Conservation (phyloP, 2,329 filamentous ascomycete species). For the Stachybotrys elegans region DNA sequence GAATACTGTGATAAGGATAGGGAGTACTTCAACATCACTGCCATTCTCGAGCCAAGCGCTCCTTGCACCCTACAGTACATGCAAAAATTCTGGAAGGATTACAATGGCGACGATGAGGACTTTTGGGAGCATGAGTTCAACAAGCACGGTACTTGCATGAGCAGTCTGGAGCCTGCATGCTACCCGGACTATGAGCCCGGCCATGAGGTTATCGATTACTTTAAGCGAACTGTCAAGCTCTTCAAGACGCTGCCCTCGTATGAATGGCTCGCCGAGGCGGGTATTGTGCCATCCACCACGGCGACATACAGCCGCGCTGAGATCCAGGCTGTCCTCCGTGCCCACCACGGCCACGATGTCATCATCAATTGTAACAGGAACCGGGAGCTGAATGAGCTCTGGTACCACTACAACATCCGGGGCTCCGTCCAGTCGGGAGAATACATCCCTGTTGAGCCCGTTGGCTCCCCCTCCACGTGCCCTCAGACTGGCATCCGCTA, state of each 20-base stretch:
- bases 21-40: constrained; percentile 59
- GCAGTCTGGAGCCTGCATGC: constrained; percentile 62
- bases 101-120: constrained; percentile 55
- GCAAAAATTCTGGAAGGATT: constrained; percentile 67
- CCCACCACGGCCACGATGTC: constrained; percentile 47
- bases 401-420: constrained; percentile 59
- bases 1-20: constrained; percentile 59
- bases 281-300: constrained; percentile 48
- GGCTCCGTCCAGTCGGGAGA: constrained; percentile 55
- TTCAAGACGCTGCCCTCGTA: constrained; percentile 66
- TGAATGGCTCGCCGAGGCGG: constrained; percentile 54
- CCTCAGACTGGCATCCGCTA: constrained; percentile 35
- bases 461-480: constrained; percentile 54
- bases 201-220: constrained; percentile 65
- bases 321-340: constrained; percentile 54
- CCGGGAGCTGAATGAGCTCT: constrained; percentile 45
- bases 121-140: constrained; percentile 74
- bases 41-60: constrained; percentile 51
- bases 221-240: constrained; percentile 58
- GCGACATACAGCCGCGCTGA: constrained; percentile 54
- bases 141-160: constrained; percentile 72
- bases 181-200: constrained; percentile 57
- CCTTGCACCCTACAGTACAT: constrained; percentile 59
- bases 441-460: constrained; percentile 51
- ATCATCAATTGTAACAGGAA: constrained; percentile 51